phyloP scores from a whole-genome alignment of 345 rosid genomes.

The thale cress (Arabidopsis thaliana) region TAIR10.1 NC_003070.9:24698001-24698500 shows the following conservation, averaged over 20 bases:
- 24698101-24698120: background rate
- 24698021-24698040: background rate
- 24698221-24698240: background rate
- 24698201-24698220: slow-evolving; percentile 19
- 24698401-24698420: background rate
- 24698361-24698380: background rate
- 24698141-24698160: background rate
- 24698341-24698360: slow-evolving; percentile 32
- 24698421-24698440: background rate
- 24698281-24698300: slow-evolving; percentile 18
- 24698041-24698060: background rate
- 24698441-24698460: background rate
- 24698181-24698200: background rate
- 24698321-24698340: slow-evolving; percentile 15
- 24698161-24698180: background rate
- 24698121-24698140: background rate
- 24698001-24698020: background rate
- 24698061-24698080: background rate
- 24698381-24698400: background rate
- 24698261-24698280: background rate
- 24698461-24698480: slow-evolving; percentile 35
- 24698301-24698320: background rate
- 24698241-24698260: background rate
- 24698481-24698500: slow-evolving; percentile 2
- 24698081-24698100: background rate